Base-by-base conservation (phyloP, 768 basidiomycete genomes). In the Kwoniella sp. region DNA sequence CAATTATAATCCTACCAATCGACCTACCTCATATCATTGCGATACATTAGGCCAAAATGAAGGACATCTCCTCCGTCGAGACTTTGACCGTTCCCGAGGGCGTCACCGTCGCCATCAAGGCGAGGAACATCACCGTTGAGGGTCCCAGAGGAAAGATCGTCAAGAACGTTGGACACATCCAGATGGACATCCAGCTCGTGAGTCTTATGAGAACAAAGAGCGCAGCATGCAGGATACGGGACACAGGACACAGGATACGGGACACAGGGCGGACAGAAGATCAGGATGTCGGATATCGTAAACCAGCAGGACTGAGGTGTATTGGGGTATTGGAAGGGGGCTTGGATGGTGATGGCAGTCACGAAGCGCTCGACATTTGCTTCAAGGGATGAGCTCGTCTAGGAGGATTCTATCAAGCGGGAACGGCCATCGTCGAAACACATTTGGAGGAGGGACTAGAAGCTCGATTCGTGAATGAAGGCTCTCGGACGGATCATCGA, bases 101-200 rank as follows among this genome's bases (percentile, higher is more conserved):
- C 74, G 88, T 99, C 76, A 86, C 88, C 50, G 87, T 98, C 70
- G 80, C 83, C 79, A 86, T 97, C 83, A 96, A 97, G 85, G 86
- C 94, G 70, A 88, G 96, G 68, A 82, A 92, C 74, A 89, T 99
- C 80, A 88, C 86, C 64, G 94, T 99, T 73, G 88, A 86, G 69
- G 96, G 96, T 29, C 91, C 96, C 60, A 87, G 96, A 58, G 96
- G 96, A 69, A 90, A 87, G 56, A 86, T 99, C 77, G 69, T 67
- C 65, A 88, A 87, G 77, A 96, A 96, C 55, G 81, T 90, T 72
- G 90, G 71, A 64, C 81, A 80, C 70, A 78, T 81, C 63, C 73
- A 79, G 76, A 79, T 81, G 77, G 80, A 81, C 74, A 74, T 81
- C 64, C 80, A 79, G 73, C 52, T 77, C 48, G 79, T 80, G 66